Evolutionary conservation across 148 eudicot genomes (phyloP), one percentile per base, ranked within the genome.

Genomic region (Talinum fruticosum): DNA sequence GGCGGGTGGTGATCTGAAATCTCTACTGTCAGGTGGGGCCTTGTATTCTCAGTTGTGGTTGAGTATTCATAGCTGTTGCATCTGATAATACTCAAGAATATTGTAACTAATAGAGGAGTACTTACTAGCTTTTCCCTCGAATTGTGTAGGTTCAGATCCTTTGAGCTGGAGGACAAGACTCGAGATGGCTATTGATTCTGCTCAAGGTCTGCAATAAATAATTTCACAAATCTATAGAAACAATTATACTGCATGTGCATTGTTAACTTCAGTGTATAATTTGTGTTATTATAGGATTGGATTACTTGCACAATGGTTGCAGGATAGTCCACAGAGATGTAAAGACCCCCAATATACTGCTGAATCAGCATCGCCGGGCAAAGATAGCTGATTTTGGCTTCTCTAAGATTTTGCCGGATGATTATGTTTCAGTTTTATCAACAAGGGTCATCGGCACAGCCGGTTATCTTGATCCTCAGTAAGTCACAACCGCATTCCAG

Each of bases 381-480:
- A 87, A 84, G 65, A 77, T 87, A 28, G 77, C 86, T 49, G 87
- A 85, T 81, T 87, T 87, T 44, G 87, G 87, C 0, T 80, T 85
- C 57, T 87, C 87, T 19, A 83, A 78, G 49, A 79, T 75, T 47
- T 81, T 80, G 34, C 83, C 84, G 1, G 70, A 45, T 1, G 84
- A 87, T 67, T 33, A 59, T 70, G 70, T 74, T 15, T 65, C 83
- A 32, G 54, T 57, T 78, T 71, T 83, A 34, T 72, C 54, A 67
- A 84, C 87, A 23, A 76, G 77, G 24, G 80, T 85, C 36, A 72
- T 79, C 0, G 86, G 84, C 21, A 84, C 89, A 26, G 77, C 75
- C 12, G 89, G 89, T 0, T 87, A 87, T 76, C 66, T 79, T 71
- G 89, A 85, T 83, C 87, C 86, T 19, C 84, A 87, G 89, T 85